A percentile compares a stretch with the other conserved stretches of the same genome.
phyloP scores from a whole-genome alignment of 208 protist genomes.

The Leishmania aethiopica region DNA sequence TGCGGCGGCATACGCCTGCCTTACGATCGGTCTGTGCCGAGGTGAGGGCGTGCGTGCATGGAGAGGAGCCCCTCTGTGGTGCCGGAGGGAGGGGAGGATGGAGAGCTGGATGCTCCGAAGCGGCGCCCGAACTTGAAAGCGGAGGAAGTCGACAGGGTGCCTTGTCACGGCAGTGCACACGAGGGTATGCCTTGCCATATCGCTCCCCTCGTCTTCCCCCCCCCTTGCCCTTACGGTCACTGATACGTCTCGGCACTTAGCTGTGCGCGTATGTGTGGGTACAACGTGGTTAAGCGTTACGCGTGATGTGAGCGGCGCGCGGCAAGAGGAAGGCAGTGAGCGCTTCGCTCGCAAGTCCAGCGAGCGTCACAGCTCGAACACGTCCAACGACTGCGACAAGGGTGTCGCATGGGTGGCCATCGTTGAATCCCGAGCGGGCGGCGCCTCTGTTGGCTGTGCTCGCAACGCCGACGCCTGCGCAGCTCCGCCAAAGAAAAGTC shows the following conservation, averaged over 20 bases:
- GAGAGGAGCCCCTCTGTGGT: neutral
- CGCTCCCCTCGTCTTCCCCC: neutral
- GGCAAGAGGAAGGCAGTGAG: neutral
- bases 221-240: neutral
- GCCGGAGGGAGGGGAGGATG: neutral
- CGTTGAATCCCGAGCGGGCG: neutral
- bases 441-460: neutral
- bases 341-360: neutral
- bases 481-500: conserved; percentile 12
- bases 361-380: conserved; percentile 7
- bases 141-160: neutral
- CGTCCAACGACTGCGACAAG: neutral
- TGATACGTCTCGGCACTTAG: neutral
- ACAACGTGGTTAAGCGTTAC: neutral
- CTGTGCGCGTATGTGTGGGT: neutral
- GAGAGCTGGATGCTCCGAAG: neutral
- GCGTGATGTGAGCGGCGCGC: neutral
- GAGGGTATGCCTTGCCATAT: neutral
- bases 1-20: neutral
- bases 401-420: neutral
- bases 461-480: neutral
- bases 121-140: neutral
- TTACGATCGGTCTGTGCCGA: neutral
- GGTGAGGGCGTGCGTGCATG: neutral
- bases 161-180: neutral